Evolutionary conservation across 2,329 filamentous ascomycete genomes (phyloP), one percentile per base, ranked within the genome.

Genomic region (Aureobasidium sp.): DNA sequence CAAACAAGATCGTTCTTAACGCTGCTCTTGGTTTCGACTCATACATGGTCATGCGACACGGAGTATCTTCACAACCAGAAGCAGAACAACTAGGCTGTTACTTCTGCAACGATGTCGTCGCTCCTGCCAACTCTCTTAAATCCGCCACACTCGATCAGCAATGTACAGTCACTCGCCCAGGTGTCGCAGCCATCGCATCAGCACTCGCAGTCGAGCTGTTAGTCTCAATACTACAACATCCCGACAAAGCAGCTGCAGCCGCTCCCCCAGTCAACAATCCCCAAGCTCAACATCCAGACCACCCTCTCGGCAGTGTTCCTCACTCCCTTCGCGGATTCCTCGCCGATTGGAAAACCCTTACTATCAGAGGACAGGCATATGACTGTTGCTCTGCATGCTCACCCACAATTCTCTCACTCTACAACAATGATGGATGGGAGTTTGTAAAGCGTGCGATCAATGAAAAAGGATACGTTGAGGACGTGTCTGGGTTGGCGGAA

Each of bases 31-130:
- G 94, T 0, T 99, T 99, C 70, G 94, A 99, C 75, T 94, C 91
- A 0, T 99, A 90, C 69, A 91, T 99, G 2, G 91, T 96, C 39
- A 97, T 99, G 94, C 85, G 94, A 61, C 94, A 99, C 73, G 94
- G 94, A 1, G 80, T 90, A 5, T 82, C 85, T 66, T 51, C 64
- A 5, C 58, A 62, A n/a, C 44, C 63, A 2, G 27, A 34, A 16
- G 36, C 44, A 10, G 78, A 85, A 55, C 85, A 90, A 30, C 80
- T 97, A 32, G 94, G 94, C 10, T 99, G 94, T 75, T 99, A 99
- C 73, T 99, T 97, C 75, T 99, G 94, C 77, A 97, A 96, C 69
- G 94, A 99, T 72, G 93, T 99, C 30, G 93, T 97, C 54, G 90
- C 93, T 7, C 94, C 94, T 27, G 88, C 88, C 64, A 91, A 97